These are phyloP conservation scores for Tetrapisispora iriomotensis DNA, from an alignment of 805 yeast genomes.

Conservation along the genomic window DNA sequence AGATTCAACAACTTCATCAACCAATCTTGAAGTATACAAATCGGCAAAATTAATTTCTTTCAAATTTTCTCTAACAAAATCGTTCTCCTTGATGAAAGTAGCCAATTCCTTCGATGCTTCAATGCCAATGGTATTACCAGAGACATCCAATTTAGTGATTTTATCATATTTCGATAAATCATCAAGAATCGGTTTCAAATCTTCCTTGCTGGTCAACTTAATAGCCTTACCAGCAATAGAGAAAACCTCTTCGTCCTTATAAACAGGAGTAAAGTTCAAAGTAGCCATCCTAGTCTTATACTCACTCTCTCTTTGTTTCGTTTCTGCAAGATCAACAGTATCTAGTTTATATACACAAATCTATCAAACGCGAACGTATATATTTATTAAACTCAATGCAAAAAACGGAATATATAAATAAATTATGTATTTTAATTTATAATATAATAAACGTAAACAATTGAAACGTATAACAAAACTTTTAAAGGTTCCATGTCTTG, in stretches of 20 bases:
- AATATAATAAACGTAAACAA: slow-evolving; percentile 1
- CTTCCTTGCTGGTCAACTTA: slow-evolving; percentile 64
- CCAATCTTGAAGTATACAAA: slow-evolving; percentile 87
- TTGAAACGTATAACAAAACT: slow-evolving; percentile 2
- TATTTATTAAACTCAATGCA: not conserved
- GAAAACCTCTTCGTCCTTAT: slow-evolving; percentile 39
- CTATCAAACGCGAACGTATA: no score
- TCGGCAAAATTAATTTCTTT: slow-evolving; percentile 80
- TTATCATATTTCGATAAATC: slow-evolving; percentile 36
- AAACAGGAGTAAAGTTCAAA: slow-evolving; percentile 32
- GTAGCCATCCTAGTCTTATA: slow-evolving; percentile 30
- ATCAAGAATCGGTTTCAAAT: slow-evolving; percentile 59
- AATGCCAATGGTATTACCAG: slow-evolving; percentile 92
- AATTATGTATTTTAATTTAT: not conserved
- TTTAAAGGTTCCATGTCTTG: slow-evolving; percentile 1
- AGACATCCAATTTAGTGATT: slow-evolving; percentile 56
- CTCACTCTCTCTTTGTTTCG: no score
- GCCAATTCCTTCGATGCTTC: slow-evolving; percentile 75
- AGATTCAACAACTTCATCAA: slow-evolving; percentile 87
- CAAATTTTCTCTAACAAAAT: slow-evolving; percentile 34
- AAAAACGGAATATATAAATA: not conserved
- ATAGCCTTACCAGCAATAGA: slow-evolving; percentile 67
- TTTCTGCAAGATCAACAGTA: no score
- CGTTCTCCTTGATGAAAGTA: slow-evolving; percentile 35
- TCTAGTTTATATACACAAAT: no score